Evolutionary conservation across 1,284 basidiomycete genomes (phyloP), one percentile per base, ranked within the genome.

Genomic region (Phellinidium pouzarii): DNA sequence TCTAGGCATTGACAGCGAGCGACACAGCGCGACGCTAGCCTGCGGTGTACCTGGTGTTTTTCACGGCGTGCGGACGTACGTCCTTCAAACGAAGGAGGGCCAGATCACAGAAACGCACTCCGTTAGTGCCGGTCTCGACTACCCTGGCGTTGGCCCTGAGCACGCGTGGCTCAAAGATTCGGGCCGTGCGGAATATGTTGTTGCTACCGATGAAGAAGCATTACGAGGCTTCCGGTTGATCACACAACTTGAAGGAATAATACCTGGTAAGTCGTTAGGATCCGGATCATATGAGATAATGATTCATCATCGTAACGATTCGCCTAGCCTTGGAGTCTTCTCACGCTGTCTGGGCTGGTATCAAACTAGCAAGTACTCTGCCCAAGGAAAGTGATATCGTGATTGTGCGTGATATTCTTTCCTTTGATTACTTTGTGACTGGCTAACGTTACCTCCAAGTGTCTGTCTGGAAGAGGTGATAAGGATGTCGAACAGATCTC

Each of bases 91-190:
- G 25, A 66, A 77, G 43, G 80, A 80, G 27, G 96, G 96, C 29
- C 96, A 99, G 72, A 94, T 99, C 65, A 84, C 87, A 60, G 94
- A 97, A 68, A 98, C 96, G 17, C 94, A 98, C 71, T 97, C 94
- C 17, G 90, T 99, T 69, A 94, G 90, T 61, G 95, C 96, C 48
- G 96, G 95, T 36, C 75, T 96, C 44, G 89, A 93, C 68, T 93
- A 92, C 66, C 90, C 89, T 29, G 87, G 91, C 62, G 96, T 99
- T 49, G 96, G 96, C 12, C 96, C 96, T 6, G 95, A 99, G 69
- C 95, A 98, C 67, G 87, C 94, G 45, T 96, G 87, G 86, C 75
- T 99, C 65, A 98, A 98, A 71, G 91, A 96, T 65, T 86, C 84
- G 2, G 91, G 91, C 14, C 76, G 96, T 50, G 96, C 94, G 0